Evolutionary conservation across 768 basidiomycete species (phyloP), one percentile per base, ranked within the genome.

Genomic region (Rhodocollybia butyracea): DNA sequence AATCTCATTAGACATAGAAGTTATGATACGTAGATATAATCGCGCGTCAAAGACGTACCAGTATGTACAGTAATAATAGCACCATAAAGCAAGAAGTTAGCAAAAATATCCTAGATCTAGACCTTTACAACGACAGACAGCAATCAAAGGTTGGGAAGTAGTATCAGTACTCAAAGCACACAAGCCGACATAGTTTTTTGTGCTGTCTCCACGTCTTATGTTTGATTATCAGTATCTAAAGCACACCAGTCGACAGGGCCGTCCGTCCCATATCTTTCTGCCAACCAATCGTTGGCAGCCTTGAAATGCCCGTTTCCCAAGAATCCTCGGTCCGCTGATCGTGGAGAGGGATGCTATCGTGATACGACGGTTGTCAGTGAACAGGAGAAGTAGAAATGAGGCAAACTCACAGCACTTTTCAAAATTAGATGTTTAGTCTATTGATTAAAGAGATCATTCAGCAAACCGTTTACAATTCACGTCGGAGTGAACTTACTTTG

Each of bases 291-390:
- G 65, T 97, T 96, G 40, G 93, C 90, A 56, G 80, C 74, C 64
- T 78, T 83, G 74, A 98, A 98, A 71, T 97, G 95, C 47, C 83
- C 84, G 67, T 94, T 95, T 46, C 91, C 93, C 59, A 91, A 68
- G 74, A 95, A 97, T 10, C 94, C 94, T 55, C 79, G 78, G 59
- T 79, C 71, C 3, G 88, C 94, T 51, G 88, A 86, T 17, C 85
- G 71, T 5, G 94, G 94, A 27, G 89, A 92, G 17, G 94, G 94
- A 71, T 97, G 94, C 82, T 90, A 70, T 30, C 62, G 41, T 30
- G n/a, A 67, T 66, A 27, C 70, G 66, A 61, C 60, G 46, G 56
- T 32, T n/a, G 26, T 45, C 27, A 45, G 43, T 29, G 26, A 30
- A 32, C 45, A 19, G 46, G n/a, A 29, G 3, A 41, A 36, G n/a